A percentile compares a stretch with the other conserved stretches of the same genome.
These are phyloP conservation scores for Bipolaris oryzae DNA, from an alignment of 2,329 filamentous ascomycete genomes.

Conservation along the genomic window DNA sequence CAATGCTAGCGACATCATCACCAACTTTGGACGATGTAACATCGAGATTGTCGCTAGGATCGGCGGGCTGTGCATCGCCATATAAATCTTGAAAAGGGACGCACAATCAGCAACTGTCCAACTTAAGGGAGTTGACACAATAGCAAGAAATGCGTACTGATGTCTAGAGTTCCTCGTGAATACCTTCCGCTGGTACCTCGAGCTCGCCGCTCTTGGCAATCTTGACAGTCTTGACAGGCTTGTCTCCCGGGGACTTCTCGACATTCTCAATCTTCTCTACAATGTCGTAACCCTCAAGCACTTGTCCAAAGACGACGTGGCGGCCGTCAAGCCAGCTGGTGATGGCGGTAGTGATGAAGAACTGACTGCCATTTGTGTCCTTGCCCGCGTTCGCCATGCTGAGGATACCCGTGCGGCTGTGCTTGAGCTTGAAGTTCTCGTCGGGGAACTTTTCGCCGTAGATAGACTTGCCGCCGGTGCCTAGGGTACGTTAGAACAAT, in stretches of 20 bases:
- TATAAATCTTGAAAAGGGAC: slow-evolving; percentile 52
- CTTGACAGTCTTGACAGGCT: slow-evolving; percentile 71
- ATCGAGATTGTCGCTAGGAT: slow-evolving; percentile 52
- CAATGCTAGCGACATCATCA: slow-evolving; percentile 36
- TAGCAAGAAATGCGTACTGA: slow-evolving; percentile 19
- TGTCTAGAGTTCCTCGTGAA: slow-evolving; percentile 83
- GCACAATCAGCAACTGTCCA: slow-evolving; percentile 52
- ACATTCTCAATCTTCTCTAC: slow-evolving; percentile 79
- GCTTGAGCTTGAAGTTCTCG: slow-evolving; percentile 95
- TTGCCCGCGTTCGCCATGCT: slow-evolving; percentile 75
- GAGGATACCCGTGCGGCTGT: slow-evolving; percentile 81
- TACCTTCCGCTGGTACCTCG: slow-evolving; percentile 86
- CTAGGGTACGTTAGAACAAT: not conserved
- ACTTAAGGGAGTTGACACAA: slow-evolving; percentile 27
- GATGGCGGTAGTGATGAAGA: slow-evolving; percentile 86
- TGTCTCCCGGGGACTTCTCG: slow-evolving; percentile 69
- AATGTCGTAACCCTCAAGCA: slow-evolving; percentile 83
- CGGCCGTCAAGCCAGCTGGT: slow-evolving; percentile 82
- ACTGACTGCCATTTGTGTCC: slow-evolving; percentile 75
- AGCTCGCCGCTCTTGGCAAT: slow-evolving; percentile 85
- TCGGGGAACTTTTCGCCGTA: slow-evolving; percentile 84
- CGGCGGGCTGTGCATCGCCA: slow-evolving; percentile 51
- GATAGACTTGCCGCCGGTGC: slow-evolving; percentile 84
- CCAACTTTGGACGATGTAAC: slow-evolving; percentile 33
- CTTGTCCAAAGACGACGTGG: slow-evolving; percentile 88